phyloP scores from a whole-genome alignment of 192 early-diverging fungal species.

The Dissophora globulifera region DNA sequence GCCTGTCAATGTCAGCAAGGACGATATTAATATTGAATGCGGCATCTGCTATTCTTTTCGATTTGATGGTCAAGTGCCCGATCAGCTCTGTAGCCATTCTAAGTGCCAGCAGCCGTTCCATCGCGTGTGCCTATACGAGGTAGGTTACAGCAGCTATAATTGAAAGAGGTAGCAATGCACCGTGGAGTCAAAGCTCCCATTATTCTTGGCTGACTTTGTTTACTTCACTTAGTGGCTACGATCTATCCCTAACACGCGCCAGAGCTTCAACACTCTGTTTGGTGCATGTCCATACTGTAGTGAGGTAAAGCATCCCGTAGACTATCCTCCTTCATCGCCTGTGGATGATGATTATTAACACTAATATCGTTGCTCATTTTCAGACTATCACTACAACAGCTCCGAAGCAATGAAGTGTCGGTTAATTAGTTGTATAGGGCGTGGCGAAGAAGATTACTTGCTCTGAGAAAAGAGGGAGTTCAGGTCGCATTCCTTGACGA shows the following conservation, averaged over 20 bases:
- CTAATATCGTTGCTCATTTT: neutral
- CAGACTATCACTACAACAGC: constrained; percentile 51
- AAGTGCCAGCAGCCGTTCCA: constrained; percentile 50
- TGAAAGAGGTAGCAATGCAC: no score
- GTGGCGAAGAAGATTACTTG: no score
- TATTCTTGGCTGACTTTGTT: neutral
- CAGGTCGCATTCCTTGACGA: constrained; percentile 31
- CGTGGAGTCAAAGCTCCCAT: neutral
- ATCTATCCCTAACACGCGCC: constrained; percentile 32
- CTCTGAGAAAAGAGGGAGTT: constrained; percentile 17
- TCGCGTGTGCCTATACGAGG: constrained; percentile 36
- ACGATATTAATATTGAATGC: constrained; percentile 47
- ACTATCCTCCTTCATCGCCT: no score
- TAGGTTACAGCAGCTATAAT: no score
- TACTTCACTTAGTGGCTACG: constrained; percentile 29
- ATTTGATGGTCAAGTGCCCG: constrained; percentile 40
- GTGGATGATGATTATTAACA: neutral
- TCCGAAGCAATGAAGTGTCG: constrained; percentile 11
- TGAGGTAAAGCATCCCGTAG: no score
- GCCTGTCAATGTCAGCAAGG: constrained; percentile 21
- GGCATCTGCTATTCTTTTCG: constrained; percentile 50
- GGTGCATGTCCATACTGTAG: constrained; percentile 43
- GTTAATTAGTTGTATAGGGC: no score
- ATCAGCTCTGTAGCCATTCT: constrained; percentile 34
- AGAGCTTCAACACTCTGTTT: constrained; percentile 51